These are phyloP conservation scores for Penicillium mononematosum DNA, from an alignment of 495 filamentous ascomycete genomes.

Conservation along the genomic window DNA sequence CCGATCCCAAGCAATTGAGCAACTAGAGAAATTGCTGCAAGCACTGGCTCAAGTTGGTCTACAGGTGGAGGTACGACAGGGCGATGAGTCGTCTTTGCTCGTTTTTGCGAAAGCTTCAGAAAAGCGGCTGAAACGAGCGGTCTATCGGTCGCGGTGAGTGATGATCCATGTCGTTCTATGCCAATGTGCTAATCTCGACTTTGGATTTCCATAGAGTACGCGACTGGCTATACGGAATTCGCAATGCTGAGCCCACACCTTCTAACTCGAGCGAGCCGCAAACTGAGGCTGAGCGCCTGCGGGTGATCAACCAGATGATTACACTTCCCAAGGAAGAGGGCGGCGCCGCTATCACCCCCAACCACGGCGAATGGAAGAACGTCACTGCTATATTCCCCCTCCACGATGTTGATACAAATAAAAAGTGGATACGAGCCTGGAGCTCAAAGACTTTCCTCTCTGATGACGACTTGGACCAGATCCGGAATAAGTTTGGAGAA, in stretches of 20 bases:
- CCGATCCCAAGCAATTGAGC: conserved; percentile 61
- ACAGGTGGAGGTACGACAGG: conserved; percentile 79
- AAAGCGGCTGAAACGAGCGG: conserved; percentile 45
- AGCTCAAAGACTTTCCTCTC: conserved; percentile 76
- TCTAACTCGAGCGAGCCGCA: conserved; percentile 68
- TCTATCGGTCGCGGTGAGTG: conserved; percentile 65
- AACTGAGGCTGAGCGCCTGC: conserved; percentile 82
- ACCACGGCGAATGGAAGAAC: conserved; percentile 78
- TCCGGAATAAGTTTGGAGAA: conserved; percentile 88
- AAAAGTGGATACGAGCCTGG: conserved; percentile 87
- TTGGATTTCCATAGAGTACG: conserved; percentile 60
- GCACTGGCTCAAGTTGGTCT: conserved; percentile 72
- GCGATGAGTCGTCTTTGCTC: conserved; percentile 71
- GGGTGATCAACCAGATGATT: conserved; percentile 83
- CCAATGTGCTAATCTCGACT: conserved; percentile 5
- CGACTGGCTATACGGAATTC: conserved; percentile 94
- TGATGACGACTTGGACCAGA: conserved; percentile 73
- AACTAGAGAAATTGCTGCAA: conserved; percentile 73
- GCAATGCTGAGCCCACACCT: conserved; percentile 68
- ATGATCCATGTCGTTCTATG: background rate
- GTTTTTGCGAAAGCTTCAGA: conserved; percentile 72
- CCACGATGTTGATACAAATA: conserved; percentile 86
- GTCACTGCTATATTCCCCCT: conserved; percentile 84
- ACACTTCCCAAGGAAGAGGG: conserved; percentile 77
- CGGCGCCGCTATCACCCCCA: conserved; percentile 85